Evolutionary conservation across 352 stramenopile species (phyloP).

Genomic region (Phytophthora nicotianae): DNA sequence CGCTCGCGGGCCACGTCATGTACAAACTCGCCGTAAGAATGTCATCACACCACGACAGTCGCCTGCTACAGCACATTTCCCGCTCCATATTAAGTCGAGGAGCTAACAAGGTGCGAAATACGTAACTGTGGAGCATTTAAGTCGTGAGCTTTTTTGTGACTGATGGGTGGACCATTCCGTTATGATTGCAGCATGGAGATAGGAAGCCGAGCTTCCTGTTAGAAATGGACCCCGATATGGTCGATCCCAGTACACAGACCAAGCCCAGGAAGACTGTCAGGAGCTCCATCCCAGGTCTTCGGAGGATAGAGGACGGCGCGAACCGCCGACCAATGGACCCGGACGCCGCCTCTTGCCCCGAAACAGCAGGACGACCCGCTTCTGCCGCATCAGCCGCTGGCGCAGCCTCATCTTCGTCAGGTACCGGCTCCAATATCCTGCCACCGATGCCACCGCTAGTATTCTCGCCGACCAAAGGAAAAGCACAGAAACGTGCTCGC

Average conservation of each 20-base stretch:
- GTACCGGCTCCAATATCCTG: slow-evolving; percentile 32
- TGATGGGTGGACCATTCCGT: slow-evolving; percentile 35
- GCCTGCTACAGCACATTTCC: slow-evolving; percentile 70
- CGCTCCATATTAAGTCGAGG: slow-evolving; percentile 63
- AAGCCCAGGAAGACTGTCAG: slow-evolving; percentile 29
- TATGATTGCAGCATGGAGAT: slow-evolving; percentile 39
- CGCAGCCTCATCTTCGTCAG: slow-evolving; percentile 23
- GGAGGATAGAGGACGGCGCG: slow-evolving; percentile 33
- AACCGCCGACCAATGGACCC: slow-evolving; percentile 25
- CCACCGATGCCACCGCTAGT: slow-evolving; percentile 61
- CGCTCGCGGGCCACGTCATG: slow-evolving; percentile 61
- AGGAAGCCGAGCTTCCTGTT: slow-evolving; percentile 38
- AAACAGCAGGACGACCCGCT: slow-evolving; percentile 27
- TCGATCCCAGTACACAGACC: slow-evolving; percentile 6
- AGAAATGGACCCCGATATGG: slow-evolving; percentile 25
- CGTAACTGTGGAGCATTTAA: slow-evolving; percentile 16
- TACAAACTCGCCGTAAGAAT: slow-evolving; percentile 70
- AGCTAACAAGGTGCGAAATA: slow-evolving; percentile 54
- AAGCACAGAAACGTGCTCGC: slow-evolving; percentile 33
- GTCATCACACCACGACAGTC: slow-evolving; percentile 70
- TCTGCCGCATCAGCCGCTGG: slow-evolving; percentile 8
- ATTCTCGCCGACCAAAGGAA: slow-evolving; percentile 55
- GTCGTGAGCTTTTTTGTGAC: slow-evolving; percentile 14
- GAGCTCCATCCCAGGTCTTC: slow-evolving; percentile 21
- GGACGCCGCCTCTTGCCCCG: slow-evolving; percentile 31